Base-by-base conservation (phyloP, 164 flowering plant species). In the Aristolochia contorta region DNA sequence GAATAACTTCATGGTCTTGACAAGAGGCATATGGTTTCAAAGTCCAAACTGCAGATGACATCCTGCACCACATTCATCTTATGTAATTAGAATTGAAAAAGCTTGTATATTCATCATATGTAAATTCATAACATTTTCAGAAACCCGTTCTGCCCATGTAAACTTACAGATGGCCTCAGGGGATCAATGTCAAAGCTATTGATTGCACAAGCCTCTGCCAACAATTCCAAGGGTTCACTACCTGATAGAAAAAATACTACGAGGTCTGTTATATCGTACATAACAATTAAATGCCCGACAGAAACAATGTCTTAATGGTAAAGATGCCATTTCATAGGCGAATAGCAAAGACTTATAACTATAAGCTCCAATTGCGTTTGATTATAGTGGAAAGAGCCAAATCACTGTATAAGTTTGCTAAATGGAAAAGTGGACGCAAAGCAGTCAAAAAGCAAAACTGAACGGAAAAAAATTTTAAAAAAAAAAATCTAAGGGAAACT, bases 141-240 rank as follows among this genome's bases (percentile, higher is more conserved):
- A 13, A 33, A 53, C 47, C 9, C 9, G 15, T 18, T 50, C 24
- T 14, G 48, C 24, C 52, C 20, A 54, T 24, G 21, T 5, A n/a
- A 6, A 43, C 95, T 76, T 66, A 92, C 98, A 45, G 91, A 79
- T 22, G 93, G 87, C 47, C 87, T 82, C 48, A 89, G 90, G n/a
- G 60, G 73, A 71, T 89, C 88, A 16, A 89, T 84, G 75, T 93
- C 97, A 66, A 90, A 84, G 79, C 84, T 70, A 75, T 87, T 90
- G 72, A 93, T 87, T 8, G 97, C 91, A 65, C 92, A 87, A 1
- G 91, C 89, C 70, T 90, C 98, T 21, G 86, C 87, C 72, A 89
- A 68, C 18, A 93, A 73, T 65, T 86, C 92, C 54, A 71, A 16
- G 16, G 89, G 83, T 62, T 84, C 81, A 66, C 81, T 84, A 55